These are phyloP conservation scores for Scheffersomyces titani DNA, from an alignment of 1,139 yeast species.

Conservation along the genomic window DNA sequence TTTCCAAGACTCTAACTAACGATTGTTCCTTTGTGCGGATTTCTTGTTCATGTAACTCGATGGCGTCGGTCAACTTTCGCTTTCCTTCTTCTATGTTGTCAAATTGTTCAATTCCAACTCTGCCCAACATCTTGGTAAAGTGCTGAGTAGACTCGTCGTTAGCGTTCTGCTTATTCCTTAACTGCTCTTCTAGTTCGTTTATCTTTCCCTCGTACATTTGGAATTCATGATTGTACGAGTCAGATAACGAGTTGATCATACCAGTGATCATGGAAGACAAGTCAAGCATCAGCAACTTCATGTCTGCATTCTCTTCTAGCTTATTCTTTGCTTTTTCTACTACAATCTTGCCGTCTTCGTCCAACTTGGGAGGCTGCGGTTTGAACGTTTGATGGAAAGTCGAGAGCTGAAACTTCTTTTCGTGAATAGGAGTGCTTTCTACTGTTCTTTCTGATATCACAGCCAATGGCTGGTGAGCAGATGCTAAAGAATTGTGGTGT, in stretches of 20 bases:
- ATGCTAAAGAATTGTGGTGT: conserved; percentile 9
- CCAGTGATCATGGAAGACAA: conserved; percentile 39
- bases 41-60: conserved; percentile 25
- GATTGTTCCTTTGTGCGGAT: conserved; percentile 37
- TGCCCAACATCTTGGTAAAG: conserved; percentile 17
- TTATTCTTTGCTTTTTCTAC: conserved; percentile 6
- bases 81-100: conserved; percentile 32
- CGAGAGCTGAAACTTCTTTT: conserved; percentile 9
- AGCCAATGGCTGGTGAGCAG: conserved; percentile 34
- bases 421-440: conserved; percentile 31
- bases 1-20: conserved; percentile 27
- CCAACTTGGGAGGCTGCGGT: conserved; percentile 39
- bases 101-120: conserved; percentile 26
- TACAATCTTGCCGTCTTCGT: conserved; percentile 30
- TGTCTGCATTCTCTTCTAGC: conserved; percentile 1
- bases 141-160: conserved; percentile 16
- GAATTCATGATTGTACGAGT: conserved; percentile 34
- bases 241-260: conserved; percentile 47
- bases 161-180: conserved; percentile 18
- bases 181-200: conserved; percentile 19
- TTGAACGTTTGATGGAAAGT: conserved; percentile 17
- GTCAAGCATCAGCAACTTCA: conserved; percentile 31
- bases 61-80: conserved; percentile 20
- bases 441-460: conserved; percentile 39
- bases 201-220: conserved; percentile 21